phyloP scores from a whole-genome alignment of 2,329 filamentous ascomycete genomes.

The Diaporthe helianthi region DNA sequence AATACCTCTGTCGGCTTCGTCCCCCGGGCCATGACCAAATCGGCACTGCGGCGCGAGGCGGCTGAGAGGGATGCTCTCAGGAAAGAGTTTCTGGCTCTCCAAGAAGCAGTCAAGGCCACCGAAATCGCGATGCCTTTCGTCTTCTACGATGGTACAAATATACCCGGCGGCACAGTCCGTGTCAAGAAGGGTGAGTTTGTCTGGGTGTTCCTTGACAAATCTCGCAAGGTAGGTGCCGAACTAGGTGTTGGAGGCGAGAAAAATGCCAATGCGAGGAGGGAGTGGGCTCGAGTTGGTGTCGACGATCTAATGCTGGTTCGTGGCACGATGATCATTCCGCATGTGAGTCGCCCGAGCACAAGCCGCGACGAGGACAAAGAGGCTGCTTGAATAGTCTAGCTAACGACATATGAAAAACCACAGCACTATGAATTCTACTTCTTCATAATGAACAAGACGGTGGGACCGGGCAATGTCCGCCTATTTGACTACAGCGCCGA shows the following conservation, averaged over 20 bases:
- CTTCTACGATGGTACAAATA: slow-evolving; percentile 94
- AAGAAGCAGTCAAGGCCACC: slow-evolving; percentile 86
- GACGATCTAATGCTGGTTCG: slow-evolving; percentile 95
- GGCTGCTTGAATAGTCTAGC: slow-evolving; percentile 26
- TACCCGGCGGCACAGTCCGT: slow-evolving; percentile 81
- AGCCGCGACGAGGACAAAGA: slow-evolving; percentile 21
- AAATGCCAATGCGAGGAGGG: slow-evolving; percentile 71
- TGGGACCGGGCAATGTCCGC: slow-evolving; percentile 72
- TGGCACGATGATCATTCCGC: slow-evolving; percentile 90
- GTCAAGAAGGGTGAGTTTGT: slow-evolving; percentile 93
- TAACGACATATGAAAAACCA: slow-evolving; percentile 37
- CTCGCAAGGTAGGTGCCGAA: slow-evolving; percentile 87
- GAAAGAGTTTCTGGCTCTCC: slow-evolving; percentile 81
- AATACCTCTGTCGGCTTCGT: slow-evolving; percentile 68
- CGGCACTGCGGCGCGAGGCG: slow-evolving; percentile 75
- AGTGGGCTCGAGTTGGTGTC: slow-evolving; percentile 93
- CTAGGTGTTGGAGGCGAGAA: slow-evolving; percentile 73
- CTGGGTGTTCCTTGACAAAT: slow-evolving; percentile 93
- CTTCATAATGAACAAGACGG: slow-evolving; percentile 88
- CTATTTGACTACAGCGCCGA: slow-evolving; percentile 79
- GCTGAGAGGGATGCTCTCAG: slow-evolving; percentile 75
- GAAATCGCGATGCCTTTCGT: slow-evolving; percentile 94
- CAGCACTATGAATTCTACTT: slow-evolving; percentile 98
- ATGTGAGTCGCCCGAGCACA: slow-evolving; percentile 66
- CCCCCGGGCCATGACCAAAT: slow-evolving; percentile 73